Percentiles rank a stretch among this genome's conserved stretches.
phyloP scores from a whole-genome alignment of 1,284 basidiomycete genomes.

The Ceratobasidium sp. region DNA sequence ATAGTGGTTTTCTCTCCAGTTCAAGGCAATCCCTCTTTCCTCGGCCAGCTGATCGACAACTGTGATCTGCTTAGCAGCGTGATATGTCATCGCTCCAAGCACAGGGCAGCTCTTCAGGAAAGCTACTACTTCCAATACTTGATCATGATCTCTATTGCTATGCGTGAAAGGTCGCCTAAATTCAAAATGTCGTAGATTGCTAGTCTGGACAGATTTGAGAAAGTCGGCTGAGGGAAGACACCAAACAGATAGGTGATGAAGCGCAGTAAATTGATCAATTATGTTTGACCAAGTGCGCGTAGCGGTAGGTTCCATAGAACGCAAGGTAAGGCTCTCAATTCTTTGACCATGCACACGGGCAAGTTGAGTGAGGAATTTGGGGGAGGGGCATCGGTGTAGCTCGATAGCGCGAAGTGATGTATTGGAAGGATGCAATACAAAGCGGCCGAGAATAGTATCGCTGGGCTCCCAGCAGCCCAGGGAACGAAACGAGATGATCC shows the following conservation, averaged over 20 bases:
- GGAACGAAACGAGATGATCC: slow-evolving; percentile 28
- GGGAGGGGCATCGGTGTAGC: slow-evolving; percentile 18
- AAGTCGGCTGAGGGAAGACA: slow-evolving; percentile 2
- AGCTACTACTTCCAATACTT: background rate
- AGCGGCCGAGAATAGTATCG: background rate
- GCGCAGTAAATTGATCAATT: slow-evolving; percentile 18
- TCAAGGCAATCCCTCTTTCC: background rate
- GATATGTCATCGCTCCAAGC: slow-evolving; percentile 16
- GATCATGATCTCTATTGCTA: slow-evolving; percentile 10
- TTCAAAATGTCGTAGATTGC: slow-evolving; percentile 14
- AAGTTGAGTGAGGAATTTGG: slow-evolving; percentile 4
- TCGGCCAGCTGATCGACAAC: background rate
- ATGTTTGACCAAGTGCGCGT: slow-evolving; percentile 15
- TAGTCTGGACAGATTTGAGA: background rate
- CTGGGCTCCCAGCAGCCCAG: slow-evolving; percentile 25
- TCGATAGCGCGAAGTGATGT: slow-evolving; percentile 17
- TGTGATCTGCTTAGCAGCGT: slow-evolving; percentile 11
- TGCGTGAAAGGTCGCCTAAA: slow-evolving; percentile 31
- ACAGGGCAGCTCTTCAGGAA: slow-evolving; percentile 10
- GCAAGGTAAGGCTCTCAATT: slow-evolving; percentile 28
- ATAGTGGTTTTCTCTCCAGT: slow-evolving; percentile 29
- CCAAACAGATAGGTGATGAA: slow-evolving; percentile 30
- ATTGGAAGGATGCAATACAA: slow-evolving; percentile 6
- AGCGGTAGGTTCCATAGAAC: slow-evolving; percentile 26
- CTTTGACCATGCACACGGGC: background rate